Conservation (phyloP, 148 eudicot genomes). For the Suaeda aralocaspica region DNA sequence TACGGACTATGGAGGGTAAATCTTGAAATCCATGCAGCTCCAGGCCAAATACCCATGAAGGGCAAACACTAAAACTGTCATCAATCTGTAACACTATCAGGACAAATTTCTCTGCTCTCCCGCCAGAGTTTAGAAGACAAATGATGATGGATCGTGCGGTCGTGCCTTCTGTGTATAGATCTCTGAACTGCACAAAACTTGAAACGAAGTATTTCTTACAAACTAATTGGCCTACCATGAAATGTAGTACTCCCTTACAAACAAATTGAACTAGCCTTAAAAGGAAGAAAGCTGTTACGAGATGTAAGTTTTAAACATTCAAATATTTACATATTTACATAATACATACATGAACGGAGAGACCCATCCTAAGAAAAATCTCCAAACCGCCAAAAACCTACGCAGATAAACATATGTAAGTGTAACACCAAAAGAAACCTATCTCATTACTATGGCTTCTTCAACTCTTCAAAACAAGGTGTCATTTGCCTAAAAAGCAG, state of each 20-base stretch:
- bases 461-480: constrained; percentile 2
- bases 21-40: too few species aligned
- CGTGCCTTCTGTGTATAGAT: too few species aligned
- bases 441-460: constrained; percentile 13
- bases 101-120: too few species aligned
- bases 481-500: constrained; percentile 28
- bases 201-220: too few species aligned
- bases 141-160: too few species aligned
- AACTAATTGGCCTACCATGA: too few species aligned
- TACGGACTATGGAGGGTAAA: too few species aligned
- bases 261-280: neutral
- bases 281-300: constrained; percentile 8
- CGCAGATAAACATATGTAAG: constrained; percentile 5
- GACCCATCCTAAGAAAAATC: constrained; percentile 7
- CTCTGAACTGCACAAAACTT: too few species aligned
- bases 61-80: too few species aligned
- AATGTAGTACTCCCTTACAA: neutral
- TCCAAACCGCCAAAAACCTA: constrained; percentile 12
- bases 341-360: neutral
- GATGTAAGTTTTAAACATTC: constrained; percentile 5
- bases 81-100: too few species aligned
- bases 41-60: too few species aligned
- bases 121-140: too few species aligned
- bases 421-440: constrained; percentile 5
- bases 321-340: constrained; percentile 19